Conservation (phyloP, 1,284 basidiomycete genomes). For the Microbotryum scabiosae region DNA sequence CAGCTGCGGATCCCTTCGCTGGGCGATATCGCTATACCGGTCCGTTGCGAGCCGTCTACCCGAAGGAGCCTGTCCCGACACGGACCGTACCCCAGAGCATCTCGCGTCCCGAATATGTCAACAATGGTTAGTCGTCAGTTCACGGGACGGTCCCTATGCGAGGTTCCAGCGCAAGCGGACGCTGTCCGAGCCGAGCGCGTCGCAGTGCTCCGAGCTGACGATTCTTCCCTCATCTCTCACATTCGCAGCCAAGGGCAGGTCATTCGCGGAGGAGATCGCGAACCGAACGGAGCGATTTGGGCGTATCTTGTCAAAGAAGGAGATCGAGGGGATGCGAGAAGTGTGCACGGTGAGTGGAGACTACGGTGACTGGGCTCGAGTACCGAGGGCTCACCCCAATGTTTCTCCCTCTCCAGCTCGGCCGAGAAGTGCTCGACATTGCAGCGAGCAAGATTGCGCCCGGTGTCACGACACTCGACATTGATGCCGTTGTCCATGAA, state of each 20-base stretch:
- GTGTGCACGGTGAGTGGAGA: constrained; percentile 57
- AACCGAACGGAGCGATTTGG: constrained; percentile 19
- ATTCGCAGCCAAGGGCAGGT: constrained; percentile 11
- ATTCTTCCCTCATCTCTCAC: background rate
- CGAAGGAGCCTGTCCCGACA: constrained; percentile 52
- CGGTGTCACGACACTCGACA: constrained; percentile 89
- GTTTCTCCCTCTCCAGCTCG: constrained; percentile 51
- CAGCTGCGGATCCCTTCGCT: too few species aligned
- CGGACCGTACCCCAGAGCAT: constrained; percentile 66
- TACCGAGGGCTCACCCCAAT: background rate
- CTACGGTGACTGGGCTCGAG: background rate
- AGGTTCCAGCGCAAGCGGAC: too few species aligned
- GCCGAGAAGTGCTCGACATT: constrained; percentile 82
- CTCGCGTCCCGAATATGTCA: constrained; percentile 67
- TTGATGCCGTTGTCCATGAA: constrained; percentile 91
- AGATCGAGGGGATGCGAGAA: constrained; percentile 68
- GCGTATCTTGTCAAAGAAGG: constrained; percentile 54
- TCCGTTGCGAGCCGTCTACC: constrained; percentile 62
- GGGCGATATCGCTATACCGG: constrained; percentile 51
- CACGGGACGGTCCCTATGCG: background rate
- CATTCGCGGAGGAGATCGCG: constrained; percentile 17
- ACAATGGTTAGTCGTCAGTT: constrained; percentile 50
- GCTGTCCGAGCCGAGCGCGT: too few species aligned
- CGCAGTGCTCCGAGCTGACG: too few species aligned
- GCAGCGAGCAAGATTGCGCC: constrained; percentile 75